Base-by-base conservation (phyloP, 2,329 filamentous ascomycete species). In the Kalmusia sp. region DNA sequence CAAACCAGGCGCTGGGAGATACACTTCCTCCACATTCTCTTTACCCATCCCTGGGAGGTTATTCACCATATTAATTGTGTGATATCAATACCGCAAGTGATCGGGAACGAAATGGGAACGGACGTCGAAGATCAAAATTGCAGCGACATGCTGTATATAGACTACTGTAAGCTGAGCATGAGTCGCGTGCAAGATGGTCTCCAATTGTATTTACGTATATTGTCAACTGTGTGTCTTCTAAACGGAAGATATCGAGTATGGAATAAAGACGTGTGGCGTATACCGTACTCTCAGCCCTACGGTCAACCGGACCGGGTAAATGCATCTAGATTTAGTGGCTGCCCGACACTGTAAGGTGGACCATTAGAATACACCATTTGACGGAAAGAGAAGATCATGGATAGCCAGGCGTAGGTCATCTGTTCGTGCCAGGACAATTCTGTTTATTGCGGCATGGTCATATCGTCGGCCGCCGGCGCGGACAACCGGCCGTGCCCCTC, bases 1-100 rank as follows among this genome's bases (percentile, higher is more conserved):
- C 55, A 83, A 80, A 47, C 78, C 65, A 56, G 81, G 81, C n/a
- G 79, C 78, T 58, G 82, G 80, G 49, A 78, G 76, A 61, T 77
- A 76, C 50, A 77, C 78, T 40, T 60, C 40, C 52, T 71, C 68
- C 14, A 66, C 55, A 44, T 70, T 64, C 34, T 30, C 52, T 49
- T 62, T 66, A 51, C 61, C 62, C 41, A 57, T 51, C 49, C 54
- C 56, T 21, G 61, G 62, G 38, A 57, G 57, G 38, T 56, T 59
- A n/a, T 47, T 44, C 25, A 62, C 58, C 63, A 68, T 69, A 46
- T 33, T 54, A 51, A 50, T 53, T 43, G 27, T 31, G 22, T 22
- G 15, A 21, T 35, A 45, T 33, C 9, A 34, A 49, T 35, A 31
- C n/a, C n/a, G n/a, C n/a, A n/a, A n/a, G n/a, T n/a, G n/a, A n/a